These are phyloP conservation scores for Pulveroboletus ravenelii DNA, from an alignment of 768 basidiomycete genomes.

Conservation along the genomic window DNA sequence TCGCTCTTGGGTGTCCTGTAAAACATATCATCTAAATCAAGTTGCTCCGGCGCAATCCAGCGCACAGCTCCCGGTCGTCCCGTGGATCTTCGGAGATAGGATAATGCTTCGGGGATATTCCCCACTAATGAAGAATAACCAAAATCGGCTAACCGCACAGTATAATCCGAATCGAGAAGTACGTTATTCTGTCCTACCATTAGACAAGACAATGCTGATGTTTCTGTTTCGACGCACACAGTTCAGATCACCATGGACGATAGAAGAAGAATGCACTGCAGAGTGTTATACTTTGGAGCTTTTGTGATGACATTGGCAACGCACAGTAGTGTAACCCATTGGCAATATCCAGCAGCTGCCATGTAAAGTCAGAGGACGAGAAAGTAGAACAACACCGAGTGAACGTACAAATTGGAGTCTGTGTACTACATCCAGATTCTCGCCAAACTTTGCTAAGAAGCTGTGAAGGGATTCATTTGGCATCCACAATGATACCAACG, in stretches of 20 bases:
- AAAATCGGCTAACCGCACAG: too few relatives aligned
- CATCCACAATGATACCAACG: too few relatives aligned
- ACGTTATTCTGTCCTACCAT: conserved; percentile 14
- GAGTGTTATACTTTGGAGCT: background rate
- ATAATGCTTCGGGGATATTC: conserved; percentile 3
- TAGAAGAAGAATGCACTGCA: conserved; percentile 13
- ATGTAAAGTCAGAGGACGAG: too few relatives aligned
- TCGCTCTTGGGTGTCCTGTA: conserved; percentile 4
- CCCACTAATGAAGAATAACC: conserved; percentile 29
- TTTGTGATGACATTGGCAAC: background rate
- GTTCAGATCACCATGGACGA: conserved; percentile 22
- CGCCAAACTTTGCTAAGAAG: too few relatives aligned
- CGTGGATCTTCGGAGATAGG: conserved; percentile 19
- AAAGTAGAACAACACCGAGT: too few relatives aligned
- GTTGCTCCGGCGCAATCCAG: conserved; percentile 37
- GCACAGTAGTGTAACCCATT: too few relatives aligned
- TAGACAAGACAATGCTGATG: background rate
- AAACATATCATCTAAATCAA: conserved; percentile 16
- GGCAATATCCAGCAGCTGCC: too few relatives aligned
- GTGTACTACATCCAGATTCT: too few relatives aligned
- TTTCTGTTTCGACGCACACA: conserved; percentile 2
- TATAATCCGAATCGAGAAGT: conserved; percentile 19
- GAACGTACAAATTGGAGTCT: too few relatives aligned
- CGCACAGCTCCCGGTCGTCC: conserved; percentile 34
- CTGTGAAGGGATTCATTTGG: too few relatives aligned